Percentiles rank a stretch among this genome's conserved stretches.
Conservation (phyloP, 2,329 filamentous ascomycete genomes). For the Fusarium buharicum region DNA sequence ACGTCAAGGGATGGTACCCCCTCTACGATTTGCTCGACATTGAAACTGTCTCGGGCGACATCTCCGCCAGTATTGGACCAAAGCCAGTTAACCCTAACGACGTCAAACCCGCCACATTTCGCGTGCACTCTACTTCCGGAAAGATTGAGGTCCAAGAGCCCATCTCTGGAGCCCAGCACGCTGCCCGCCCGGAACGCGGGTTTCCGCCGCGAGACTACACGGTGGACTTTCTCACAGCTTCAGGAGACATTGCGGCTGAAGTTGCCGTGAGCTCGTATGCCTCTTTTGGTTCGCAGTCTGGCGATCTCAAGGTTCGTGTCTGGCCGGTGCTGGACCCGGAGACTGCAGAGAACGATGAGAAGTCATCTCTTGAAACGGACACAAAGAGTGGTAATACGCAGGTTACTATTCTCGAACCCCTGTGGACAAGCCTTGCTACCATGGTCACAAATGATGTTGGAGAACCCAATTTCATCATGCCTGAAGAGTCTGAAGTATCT, state of each 20-base stretch:
- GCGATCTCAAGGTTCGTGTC: conserved; percentile 54
- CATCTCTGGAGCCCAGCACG: conserved; percentile 42
- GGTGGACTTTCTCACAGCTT: conserved; percentile 56
- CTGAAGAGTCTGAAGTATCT: background rate
- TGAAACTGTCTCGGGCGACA: conserved; percentile 56
- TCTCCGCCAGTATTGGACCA: conserved; percentile 55
- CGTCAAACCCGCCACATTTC: conserved; percentile 55
- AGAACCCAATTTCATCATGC: too few relatives aligned
- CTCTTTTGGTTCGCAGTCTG: conserved; percentile 54
- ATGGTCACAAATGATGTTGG: too few relatives aligned
- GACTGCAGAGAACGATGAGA: conserved; percentile 6
- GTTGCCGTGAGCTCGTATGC: conserved; percentile 54
- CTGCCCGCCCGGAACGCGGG: conserved; percentile 31
- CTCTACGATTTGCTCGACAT: conserved; percentile 61
- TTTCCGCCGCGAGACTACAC: conserved; percentile 61
- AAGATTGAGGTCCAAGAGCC: conserved; percentile 55
- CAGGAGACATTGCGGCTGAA: conserved; percentile 56
- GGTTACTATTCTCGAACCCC: conserved; percentile 56
- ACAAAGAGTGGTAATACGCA: conserved; percentile 57
- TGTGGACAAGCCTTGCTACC: conserved; percentile 52
- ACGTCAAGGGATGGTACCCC: conserved; percentile 61
- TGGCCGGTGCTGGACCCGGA: conserved; percentile 55
- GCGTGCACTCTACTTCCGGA: conserved; percentile 58
- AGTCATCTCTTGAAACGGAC: conserved; percentile 53
- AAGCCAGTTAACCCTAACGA: conserved; percentile 50